Percentiles rank a stretch among this genome's conserved stretches.
Evolutionary conservation across 2,329 filamentous ascomycete genomes (phyloP).

Genomic region (Claviceps sp.): DNA sequence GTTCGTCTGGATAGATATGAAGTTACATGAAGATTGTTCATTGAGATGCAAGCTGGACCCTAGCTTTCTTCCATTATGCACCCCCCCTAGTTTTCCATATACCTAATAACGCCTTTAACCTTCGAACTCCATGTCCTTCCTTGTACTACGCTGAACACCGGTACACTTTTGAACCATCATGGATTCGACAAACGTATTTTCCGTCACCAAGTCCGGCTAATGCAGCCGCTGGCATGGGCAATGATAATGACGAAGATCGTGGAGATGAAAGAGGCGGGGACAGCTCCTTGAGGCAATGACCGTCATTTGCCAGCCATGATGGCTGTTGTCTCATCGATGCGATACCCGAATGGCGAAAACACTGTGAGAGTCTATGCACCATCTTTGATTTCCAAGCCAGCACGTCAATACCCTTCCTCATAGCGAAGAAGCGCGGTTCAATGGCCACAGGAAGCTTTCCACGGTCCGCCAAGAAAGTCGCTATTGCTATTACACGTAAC

Average conservation of each 20-base stretch:
- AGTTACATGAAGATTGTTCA: not conserved
- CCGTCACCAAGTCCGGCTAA: conserved; percentile 28
- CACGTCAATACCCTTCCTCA: conserved; percentile 56
- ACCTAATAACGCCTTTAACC: not conserved
- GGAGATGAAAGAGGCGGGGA: conserved; percentile 50
- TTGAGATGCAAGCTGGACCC: not conserved
- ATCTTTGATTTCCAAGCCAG: conserved; percentile 19
- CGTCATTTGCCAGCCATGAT: conserved; percentile 56
- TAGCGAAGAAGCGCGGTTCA: conserved; percentile 80
- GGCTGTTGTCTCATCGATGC: conserved; percentile 29
- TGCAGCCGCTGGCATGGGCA: conserved; percentile 20
- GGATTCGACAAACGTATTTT: conserved; percentile 23
- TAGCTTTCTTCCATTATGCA: not conserved
- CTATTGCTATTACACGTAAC: conserved; percentile 47
- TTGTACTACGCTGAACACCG: not conserved
- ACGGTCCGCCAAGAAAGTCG: conserved; percentile 50
- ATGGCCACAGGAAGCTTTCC: conserved; percentile 55
- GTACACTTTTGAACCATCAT: conserved; percentile 15
- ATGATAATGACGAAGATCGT: conserved; percentile 31
- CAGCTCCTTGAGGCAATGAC: conserved; percentile 36
- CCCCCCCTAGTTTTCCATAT: not conserved
- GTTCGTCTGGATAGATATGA: not conserved
- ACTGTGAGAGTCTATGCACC: no score
- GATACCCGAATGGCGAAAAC: not conserved
- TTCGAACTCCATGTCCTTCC: not conserved